Percentiles rank a stretch among this genome's conserved stretches.
These are phyloP conservation scores for Pseudocercospora macadamiae DNA, from an alignment of 2,329 filamentous ascomycete species.

Conservation along the genomic window DNA sequence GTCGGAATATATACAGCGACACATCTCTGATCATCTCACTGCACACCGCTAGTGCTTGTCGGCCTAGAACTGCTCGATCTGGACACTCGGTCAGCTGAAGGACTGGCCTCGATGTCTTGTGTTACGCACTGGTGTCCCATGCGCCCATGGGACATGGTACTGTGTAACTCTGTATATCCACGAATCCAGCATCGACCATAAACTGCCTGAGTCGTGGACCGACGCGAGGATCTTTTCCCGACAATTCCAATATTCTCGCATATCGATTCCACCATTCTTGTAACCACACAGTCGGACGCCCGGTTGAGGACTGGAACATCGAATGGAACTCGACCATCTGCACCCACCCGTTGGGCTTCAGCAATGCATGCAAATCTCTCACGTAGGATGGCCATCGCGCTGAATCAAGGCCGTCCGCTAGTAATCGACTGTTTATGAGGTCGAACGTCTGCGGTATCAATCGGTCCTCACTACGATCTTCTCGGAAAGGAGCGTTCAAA, in stretches of 20 bases:
- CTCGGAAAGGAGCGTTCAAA: conserved; percentile 37
- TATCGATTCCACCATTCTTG: conserved; percentile 34
- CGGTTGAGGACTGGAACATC: conserved; percentile 78
- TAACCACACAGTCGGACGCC: conserved; percentile 21
- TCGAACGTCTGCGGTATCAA: conserved; percentile 66
- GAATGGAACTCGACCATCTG: conserved; percentile 88
- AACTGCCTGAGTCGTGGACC: conserved; percentile 21
- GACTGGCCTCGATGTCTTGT: background rate
- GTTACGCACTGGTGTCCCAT: conserved; percentile 10
- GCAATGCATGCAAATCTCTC: conserved; percentile 70
- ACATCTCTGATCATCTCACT: conserved; percentile 23
- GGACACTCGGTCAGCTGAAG: background rate
- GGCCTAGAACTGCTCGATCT: conserved; percentile 8
- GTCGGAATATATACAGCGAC: conserved; percentile 25
- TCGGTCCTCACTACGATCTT: conserved; percentile 22
- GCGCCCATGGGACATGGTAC: conserved; percentile 11
- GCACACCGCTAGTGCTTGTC: background rate
- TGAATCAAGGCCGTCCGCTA: conserved; percentile 71
- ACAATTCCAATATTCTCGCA: conserved; percentile 18
- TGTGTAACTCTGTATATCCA: conserved; percentile 12
- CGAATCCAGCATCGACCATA: conserved; percentile 28
- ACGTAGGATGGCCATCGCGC: conserved; percentile 76
- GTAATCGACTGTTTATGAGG: conserved; percentile 76
- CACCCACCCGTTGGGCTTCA: conserved; percentile 79
- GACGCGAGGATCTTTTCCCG: conserved; percentile 30